These are phyloP conservation scores for Paecilomyces dactylethromorphus DNA, from an alignment of 2,329 filamentous ascomycete species.

Conservation along the genomic window DNA sequence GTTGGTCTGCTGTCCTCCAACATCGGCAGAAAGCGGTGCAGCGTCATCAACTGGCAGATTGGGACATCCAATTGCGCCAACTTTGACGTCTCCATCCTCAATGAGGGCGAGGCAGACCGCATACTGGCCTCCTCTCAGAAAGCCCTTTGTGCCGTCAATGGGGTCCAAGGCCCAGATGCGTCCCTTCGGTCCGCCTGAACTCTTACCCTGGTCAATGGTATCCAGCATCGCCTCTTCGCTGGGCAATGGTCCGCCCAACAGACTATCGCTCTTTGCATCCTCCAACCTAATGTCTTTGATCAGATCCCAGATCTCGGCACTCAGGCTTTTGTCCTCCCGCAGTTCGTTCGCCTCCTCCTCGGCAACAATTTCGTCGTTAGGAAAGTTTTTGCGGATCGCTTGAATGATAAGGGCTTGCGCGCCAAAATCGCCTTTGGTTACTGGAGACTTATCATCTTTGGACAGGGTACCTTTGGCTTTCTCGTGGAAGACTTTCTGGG, in stretches of 20 bases:
- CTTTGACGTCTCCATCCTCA: slow-evolving; percentile 87
- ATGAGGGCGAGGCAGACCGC: slow-evolving; percentile 89
- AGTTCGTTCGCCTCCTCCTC: slow-evolving; percentile 88
- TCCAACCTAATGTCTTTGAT: slow-evolving; percentile 66
- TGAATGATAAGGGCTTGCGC: slow-evolving; percentile 94
- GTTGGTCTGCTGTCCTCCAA: slow-evolving; percentile 68
- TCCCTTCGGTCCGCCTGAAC: slow-evolving; percentile 31
- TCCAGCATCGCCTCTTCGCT: slow-evolving; percentile 57
- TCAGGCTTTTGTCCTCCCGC: slow-evolving; percentile 62
- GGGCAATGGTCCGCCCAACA: slow-evolving; percentile 63
- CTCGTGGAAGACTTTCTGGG: slow-evolving; percentile 72
- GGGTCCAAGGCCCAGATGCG: slow-evolving; percentile 95
- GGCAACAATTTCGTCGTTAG: slow-evolving; percentile 81
- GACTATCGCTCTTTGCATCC: slow-evolving; percentile 57
- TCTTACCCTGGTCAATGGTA: slow-evolving; percentile 50
- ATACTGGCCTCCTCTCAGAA: slow-evolving; percentile 92
- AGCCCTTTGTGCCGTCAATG: slow-evolving; percentile 96
- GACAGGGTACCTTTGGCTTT: slow-evolving; percentile 90
- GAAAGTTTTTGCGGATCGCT: slow-evolving; percentile 84
- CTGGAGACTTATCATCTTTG: slow-evolving; percentile 93
- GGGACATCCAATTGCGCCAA: slow-evolving; percentile 90
- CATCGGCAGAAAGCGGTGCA: slow-evolving; percentile 61
- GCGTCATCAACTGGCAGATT: slow-evolving; percentile 87
- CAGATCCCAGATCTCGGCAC: slow-evolving; percentile 75
- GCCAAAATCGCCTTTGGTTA: slow-evolving; percentile 96